These are phyloP conservation scores for Spizellomyces punctatus DNA, from an alignment of 192 early-diverging fungal genomes.

Conservation along the genomic window DNA sequence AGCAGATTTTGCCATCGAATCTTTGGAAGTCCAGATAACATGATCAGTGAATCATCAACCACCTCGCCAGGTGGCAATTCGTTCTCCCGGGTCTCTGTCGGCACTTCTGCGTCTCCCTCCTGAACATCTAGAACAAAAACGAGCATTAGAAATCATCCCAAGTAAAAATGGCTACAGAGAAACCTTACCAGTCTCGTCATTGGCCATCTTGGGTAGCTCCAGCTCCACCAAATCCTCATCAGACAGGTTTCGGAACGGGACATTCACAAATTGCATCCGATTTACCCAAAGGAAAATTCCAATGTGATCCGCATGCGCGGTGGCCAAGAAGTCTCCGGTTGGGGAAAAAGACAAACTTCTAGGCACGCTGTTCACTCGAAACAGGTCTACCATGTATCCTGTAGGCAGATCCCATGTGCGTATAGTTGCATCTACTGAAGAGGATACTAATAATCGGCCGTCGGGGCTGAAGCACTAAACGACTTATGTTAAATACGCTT, in stretches of 20 bases:
- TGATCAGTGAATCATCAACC: slow-evolving; percentile 78
- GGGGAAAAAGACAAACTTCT: slow-evolving; percentile 90
- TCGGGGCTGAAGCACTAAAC: slow-evolving; percentile 84
- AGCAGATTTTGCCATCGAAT: slow-evolving; percentile 91
- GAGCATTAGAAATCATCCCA: background rate
- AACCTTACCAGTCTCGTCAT: slow-evolving; percentile 15
- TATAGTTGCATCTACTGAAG: slow-evolving; percentile 82
- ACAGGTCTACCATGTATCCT: slow-evolving; percentile 84
- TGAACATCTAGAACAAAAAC: background rate
- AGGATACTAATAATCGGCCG: slow-evolving; percentile 86
- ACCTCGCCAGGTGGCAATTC: slow-evolving; percentile 6
- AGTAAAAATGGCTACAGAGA: background rate
- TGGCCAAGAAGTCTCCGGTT: slow-evolving; percentile 88
- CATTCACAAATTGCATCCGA: slow-evolving; percentile 73
- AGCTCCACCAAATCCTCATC: slow-evolving; percentile 45
- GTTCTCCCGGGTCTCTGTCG: slow-evolving; percentile 2
- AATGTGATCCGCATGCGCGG: slow-evolving; percentile 87
- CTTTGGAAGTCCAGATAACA: slow-evolving; percentile 76
- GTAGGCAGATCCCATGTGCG: slow-evolving; percentile 97
- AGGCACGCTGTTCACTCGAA: slow-evolving; percentile 72
- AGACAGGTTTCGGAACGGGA: slow-evolving; percentile 68
- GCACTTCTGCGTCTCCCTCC: background rate
- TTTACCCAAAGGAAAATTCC: slow-evolving; percentile 96
- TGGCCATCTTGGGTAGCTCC: slow-evolving; percentile 17
- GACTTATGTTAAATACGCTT: background rate